These are phyloP conservation scores for Anaeromyces robustus DNA, from an alignment of 192 early-diverging fungal species.

Conservation along the genomic window DNA sequence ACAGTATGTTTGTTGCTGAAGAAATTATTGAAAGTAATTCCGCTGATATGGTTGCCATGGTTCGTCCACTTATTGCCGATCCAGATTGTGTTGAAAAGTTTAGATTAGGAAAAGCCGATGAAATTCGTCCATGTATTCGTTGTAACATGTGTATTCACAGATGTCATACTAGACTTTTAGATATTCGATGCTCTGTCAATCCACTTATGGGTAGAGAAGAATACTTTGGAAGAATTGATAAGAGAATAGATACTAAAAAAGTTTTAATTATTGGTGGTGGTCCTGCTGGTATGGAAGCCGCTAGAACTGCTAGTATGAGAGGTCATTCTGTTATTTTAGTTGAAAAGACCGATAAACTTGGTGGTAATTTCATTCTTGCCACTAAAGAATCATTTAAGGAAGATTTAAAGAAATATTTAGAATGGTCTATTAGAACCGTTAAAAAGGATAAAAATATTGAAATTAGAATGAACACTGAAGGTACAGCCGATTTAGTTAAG, in stretches of 20 bases:
- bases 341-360: background rate
- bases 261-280: background rate
- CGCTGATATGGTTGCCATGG: background rate
- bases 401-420: background rate
- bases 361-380: background rate
- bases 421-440: background rate
- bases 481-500: background rate
- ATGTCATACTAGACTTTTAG: background rate
- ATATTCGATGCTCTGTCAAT: background rate
- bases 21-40: background rate
- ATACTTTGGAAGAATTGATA: background rate
- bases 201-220: background rate
- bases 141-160: background rate
- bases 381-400: background rate
- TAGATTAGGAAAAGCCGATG: background rate
- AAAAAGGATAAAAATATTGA: background rate
- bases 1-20: background rate
- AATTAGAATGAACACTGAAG: background rate
- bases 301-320: background rate
- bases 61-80: background rate
- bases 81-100: background rate
- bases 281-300: background rate
- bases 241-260: background rate
- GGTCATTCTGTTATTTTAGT: background rate
- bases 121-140: background rate